Conservation (phyloP, 1,139 yeast species). For the Saccharomycopsis phalli region DNA sequence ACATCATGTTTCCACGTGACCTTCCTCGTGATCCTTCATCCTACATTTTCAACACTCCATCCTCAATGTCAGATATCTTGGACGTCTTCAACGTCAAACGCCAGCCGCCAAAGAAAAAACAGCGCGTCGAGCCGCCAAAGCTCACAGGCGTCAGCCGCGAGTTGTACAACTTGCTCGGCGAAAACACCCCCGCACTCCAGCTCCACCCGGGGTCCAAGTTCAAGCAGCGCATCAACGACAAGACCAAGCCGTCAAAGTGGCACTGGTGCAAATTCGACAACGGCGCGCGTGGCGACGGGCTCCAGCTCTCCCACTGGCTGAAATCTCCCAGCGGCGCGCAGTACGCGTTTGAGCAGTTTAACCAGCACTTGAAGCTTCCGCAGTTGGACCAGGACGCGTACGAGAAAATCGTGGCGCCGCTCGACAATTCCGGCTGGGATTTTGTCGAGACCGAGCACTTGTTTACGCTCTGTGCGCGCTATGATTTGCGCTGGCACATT, state of each 20-base stretch:
- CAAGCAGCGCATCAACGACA: slow-evolving; percentile 54
- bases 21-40: no score
- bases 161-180: slow-evolving; percentile 78
- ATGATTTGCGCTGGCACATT: slow-evolving; percentile 83
- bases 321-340: slow-evolving; percentile 44
- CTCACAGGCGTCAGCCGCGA: slow-evolving; percentile 87
- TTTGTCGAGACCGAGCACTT: slow-evolving; percentile 70
- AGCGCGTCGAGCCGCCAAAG: slow-evolving; percentile 27
- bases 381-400: slow-evolving; percentile 61
- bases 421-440: slow-evolving; percentile 41
- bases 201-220: slow-evolving; percentile 43
- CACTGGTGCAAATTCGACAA: slow-evolving; percentile 53
- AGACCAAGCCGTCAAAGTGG: slow-evolving; percentile 73
- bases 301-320: slow-evolving; percentile 75
- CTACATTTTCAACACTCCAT: background rate
- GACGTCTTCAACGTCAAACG: slow-evolving; percentile 64
- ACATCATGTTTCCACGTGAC: no score
- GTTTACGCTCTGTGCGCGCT: slow-evolving; percentile 61
- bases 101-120: slow-evolving; percentile 28
- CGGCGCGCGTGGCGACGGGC: slow-evolving; percentile 39
- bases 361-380: slow-evolving; percentile 64
- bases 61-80: slow-evolving; percentile 45
- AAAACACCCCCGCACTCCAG: slow-evolving; percentile 80
- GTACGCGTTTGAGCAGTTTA: slow-evolving; percentile 69
- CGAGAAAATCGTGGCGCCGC: slow-evolving; percentile 32